Base-by-base conservation (phyloP, 352 stramenopile species). In the Phytophthora quininea region DNA sequence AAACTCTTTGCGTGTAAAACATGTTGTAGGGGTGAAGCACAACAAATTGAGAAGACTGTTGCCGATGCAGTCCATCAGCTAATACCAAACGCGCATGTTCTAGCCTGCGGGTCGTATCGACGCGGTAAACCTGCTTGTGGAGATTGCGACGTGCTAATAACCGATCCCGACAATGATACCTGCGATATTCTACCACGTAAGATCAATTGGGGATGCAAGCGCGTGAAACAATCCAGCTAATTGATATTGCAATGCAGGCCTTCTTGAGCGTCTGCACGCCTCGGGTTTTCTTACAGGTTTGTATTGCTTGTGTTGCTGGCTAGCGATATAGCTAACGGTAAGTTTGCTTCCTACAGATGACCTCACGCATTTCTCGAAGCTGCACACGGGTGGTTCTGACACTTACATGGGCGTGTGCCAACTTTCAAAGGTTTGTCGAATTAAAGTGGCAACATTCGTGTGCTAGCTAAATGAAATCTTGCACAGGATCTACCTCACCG, bases 321-420 rank as follows among this genome's bases (percentile, higher is more conserved):
- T 24, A 24, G 19, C 19, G 19, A 46, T 27, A 10, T 11, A 24
- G 19, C 19, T 24, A 24, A 24, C 19, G 19, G 19, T 0, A 24
- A 24, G 19, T 47, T 46, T 24, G 15, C 63, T 10, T 40, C 9
- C 58, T 4, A 31, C 48, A 90, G 88, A 95, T 31, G 78, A 95
- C 58, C 64, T 96, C 58, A 91, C 75, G 0, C 80, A 90, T 45
- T 61, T 84, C 19, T 82, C 80, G 6, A 83, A 82, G 24, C 75
- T 80, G 57, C 79, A 93, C 24, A 76, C 71, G 30, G 77, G 74
- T 3, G 64, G 73, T 11, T 93, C 80, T 29, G 80, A 94, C 64
- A 90, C 87, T 0, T 97, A 95, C 81, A 97, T 96, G 90, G 90
- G 90, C 12, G 86, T 96, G 8, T 96, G 87, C 29, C 84, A 61